Base-by-base conservation (phyloP, 768 basidiomycete species). In the Hericium erinaceus region DNA sequence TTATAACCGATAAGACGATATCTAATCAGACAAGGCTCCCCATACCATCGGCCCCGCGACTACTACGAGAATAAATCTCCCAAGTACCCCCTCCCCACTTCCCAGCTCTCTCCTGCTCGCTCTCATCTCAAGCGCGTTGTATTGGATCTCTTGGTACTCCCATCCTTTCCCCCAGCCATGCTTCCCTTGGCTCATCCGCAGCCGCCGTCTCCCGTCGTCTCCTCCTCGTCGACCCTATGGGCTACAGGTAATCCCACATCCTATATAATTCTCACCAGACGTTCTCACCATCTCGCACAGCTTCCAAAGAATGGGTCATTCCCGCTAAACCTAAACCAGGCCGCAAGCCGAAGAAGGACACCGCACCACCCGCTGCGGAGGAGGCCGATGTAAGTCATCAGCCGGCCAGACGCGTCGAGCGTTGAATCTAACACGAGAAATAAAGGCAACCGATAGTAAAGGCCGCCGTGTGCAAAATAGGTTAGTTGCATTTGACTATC, bases 251-350 rank as follows among this genome's bases (percentile, higher is more conserved):
- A 55, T 71, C 65, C 46, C 16, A 20, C 52, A 50, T 26, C 56
- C 4, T 39, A 33, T 33, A 18, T 49, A 7, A 18, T 26, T 33
- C 28, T 20, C 48, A 15, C 22, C 28, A 61, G 49, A 55, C 33
- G 44, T 40, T 20, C 55, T 63, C 52, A 66, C 59, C 48, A 38
- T 54, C 54, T 57, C 48, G 33, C 4, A 28, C 67, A 89, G 90
- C 90, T 28, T 90, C 89, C n/a, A 91, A 85, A 69, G 88, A 92
- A 69, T 93, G 91, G 91, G 79, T 89, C 60, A 88, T 93, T 63
- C 85, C 85, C 22, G 85, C 91, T 8, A 90, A 87, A 65, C 87
- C 89, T 9, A 92, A 89, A 68, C 91, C 91, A 39, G 91, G 91
- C 16, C 77, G 91, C 49, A 92, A 92, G 73, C 90, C 89, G 16